phyloP scores from a whole-genome alignment of 805 yeast species.

The Monosporozyma siamensis region DNA sequence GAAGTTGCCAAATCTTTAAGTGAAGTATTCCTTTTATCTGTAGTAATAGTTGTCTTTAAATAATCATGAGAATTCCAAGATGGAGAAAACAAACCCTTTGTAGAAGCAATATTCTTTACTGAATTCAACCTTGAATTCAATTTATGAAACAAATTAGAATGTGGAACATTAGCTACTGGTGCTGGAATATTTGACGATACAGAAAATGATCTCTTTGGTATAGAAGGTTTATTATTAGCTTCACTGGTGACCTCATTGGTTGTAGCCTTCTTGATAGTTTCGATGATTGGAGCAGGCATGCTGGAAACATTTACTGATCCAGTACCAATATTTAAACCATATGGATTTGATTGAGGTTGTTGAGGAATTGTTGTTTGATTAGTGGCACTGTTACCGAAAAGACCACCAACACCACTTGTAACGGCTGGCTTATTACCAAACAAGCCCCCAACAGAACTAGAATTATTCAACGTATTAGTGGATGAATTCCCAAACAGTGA shows the following conservation, averaged over 20 bases:
- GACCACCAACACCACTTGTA: constrained; percentile 40
- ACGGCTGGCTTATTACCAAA: constrained; percentile 18
- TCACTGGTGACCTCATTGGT: background rate
- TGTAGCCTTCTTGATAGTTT: constrained; percentile 13
- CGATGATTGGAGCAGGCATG: constrained; percentile 34
- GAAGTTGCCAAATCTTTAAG: constrained; percentile 6
- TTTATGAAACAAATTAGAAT: constrained; percentile 29
- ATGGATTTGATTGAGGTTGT: constrained; percentile 17
- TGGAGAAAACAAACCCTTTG: constrained; percentile 33
- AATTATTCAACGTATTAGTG: background rate
- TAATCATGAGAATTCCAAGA: constrained; percentile 6
- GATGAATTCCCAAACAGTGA: constrained; percentile 8
- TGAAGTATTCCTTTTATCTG: constrained; percentile 2
- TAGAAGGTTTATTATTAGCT: background rate
- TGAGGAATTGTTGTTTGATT: background rate
- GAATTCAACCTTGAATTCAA: constrained; percentile 30
- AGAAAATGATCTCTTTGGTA: constrained; percentile 13
- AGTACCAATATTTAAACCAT: constrained; percentile 27
- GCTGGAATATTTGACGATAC: constrained; percentile 10
- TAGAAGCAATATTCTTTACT: constrained; percentile 21
- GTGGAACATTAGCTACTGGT: constrained; percentile 14
- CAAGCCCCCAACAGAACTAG: constrained; percentile 14
- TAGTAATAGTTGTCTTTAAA: background rate
- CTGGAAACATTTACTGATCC: constrained; percentile 25
- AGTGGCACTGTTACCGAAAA: constrained; percentile 31